Conservation (phyloP, 1,139 yeast genomes). For the Suhomyces terraborum region DNA sequence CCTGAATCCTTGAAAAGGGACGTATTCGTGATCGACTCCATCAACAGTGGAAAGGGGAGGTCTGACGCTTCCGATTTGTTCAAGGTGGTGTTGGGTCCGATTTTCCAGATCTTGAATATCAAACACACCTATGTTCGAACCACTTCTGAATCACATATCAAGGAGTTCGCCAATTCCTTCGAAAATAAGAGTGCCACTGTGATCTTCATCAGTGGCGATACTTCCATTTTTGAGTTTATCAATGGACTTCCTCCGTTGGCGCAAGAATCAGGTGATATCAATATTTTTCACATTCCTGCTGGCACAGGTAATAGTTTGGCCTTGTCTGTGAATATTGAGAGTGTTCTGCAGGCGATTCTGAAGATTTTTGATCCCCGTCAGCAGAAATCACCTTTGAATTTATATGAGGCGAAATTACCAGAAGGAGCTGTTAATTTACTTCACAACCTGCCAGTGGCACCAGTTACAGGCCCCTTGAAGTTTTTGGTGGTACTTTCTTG, state of each 20-base stretch:
- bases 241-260: conserved; percentile 43
- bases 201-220: conserved; percentile 79
- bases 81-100: conserved; percentile 43
- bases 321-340: conserved; percentile 53
- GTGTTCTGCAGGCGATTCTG: conserved; percentile 42
- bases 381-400: conserved; percentile 43
- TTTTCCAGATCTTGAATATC: conserved; percentile 40
- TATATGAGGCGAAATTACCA: conserved; percentile 60
- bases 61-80: conserved; percentile 41
- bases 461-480: conserved; percentile 28
- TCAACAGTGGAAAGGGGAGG: conserved; percentile 59
- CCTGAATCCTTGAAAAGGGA: conserved; percentile 9
- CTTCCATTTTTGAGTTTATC: conserved; percentile 75
- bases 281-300: conserved; percentile 61
- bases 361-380: conserved; percentile 37
- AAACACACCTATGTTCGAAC: conserved; percentile 46
- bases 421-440: conserved; percentile 35
- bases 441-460: conserved; percentile 22
- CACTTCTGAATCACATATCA: conserved; percentile 31
- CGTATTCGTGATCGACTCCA: conserved; percentile 50
- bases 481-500: conserved; percentile 77
- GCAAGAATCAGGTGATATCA: conserved; percentile 20
- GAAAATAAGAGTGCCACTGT: conserved; percentile 35
- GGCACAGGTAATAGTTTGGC: conserved; percentile 90
- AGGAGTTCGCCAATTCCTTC: conserved; percentile 35